These are phyloP conservation scores for Cenchrus americanus DNA, from an alignment of 176 grass and related monocot genomes.

Conservation along the genomic window DNA sequence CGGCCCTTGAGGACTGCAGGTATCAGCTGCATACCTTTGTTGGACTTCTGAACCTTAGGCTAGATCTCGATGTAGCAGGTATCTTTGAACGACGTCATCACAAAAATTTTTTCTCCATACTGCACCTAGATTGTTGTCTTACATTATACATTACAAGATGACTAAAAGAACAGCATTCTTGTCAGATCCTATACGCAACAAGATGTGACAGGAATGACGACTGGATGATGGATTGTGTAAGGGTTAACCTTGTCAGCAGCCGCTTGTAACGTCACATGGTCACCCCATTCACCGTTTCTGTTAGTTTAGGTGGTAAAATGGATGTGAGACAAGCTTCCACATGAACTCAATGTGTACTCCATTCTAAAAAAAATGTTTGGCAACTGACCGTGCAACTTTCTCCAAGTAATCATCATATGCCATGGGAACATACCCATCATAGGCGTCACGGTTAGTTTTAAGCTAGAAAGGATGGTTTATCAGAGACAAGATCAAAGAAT, in stretches of 20 bases:
- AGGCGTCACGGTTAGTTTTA: slow-evolving; percentile 71
- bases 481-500: slow-evolving; percentile 28
- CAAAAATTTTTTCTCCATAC: slow-evolving; percentile 95
- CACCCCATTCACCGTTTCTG: slow-evolving; percentile 94
- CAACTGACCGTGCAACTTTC: slow-evolving; percentile 68
- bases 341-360: slow-evolving; percentile 5
- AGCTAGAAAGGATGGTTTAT: slow-evolving; percentile 65
- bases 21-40: slow-evolving; percentile 68
- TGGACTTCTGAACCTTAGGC: slow-evolving; percentile 92
- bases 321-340: slow-evolving; percentile 30
- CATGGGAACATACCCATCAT: slow-evolving; percentile 96
- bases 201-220: slow-evolving; percentile 32
- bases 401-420: slow-evolving; percentile 86
- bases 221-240: slow-evolving; percentile 31
- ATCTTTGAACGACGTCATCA: slow-evolving; percentile 99
- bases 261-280: slow-evolving; percentile 96
- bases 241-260: slow-evolving; percentile 80
- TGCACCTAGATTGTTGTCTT: slow-evolving; percentile 56
- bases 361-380: slow-evolving; percentile 12
- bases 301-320: slow-evolving; percentile 40
- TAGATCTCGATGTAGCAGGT: slow-evolving; percentile 99
- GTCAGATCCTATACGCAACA: slow-evolving; percentile 27
- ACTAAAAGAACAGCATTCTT: slow-evolving; percentile 16
- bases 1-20: background rate
- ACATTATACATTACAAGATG: slow-evolving; percentile 46